Evolutionary conservation across 2,329 filamentous ascomycete species (phyloP).

Genomic region (Fusarium piperis): DNA sequence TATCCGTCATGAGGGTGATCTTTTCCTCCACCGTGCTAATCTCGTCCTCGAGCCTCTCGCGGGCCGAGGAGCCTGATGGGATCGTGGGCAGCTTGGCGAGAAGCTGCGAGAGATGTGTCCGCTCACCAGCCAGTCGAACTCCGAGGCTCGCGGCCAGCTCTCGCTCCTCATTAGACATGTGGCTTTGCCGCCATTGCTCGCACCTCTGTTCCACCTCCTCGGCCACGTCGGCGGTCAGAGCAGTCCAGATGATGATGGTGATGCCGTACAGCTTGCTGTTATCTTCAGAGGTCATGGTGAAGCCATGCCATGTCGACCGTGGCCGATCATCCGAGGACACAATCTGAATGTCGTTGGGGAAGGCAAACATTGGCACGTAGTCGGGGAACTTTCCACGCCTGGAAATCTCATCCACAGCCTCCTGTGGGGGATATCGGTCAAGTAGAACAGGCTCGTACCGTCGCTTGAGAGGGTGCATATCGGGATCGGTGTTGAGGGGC

Average conservation of each 20-base stretch:
- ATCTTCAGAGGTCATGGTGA: slow-evolving; percentile 95
- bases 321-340: slow-evolving; percentile 95
- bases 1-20: slow-evolving; percentile 95
- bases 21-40: slow-evolving; percentile 98
- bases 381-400: slow-evolving; percentile 90
- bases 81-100: slow-evolving; percentile 84
- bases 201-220: slow-evolving; percentile 85
- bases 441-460: slow-evolving; percentile 96
- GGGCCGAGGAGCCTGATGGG: slow-evolving; percentile 80
- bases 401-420: slow-evolving; percentile 80
- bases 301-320: slow-evolving; percentile 97
- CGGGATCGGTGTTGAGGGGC: slow-evolving; percentile 85
- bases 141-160: slow-evolving; percentile 93
- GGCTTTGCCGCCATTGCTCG: slow-evolving; percentile 83
- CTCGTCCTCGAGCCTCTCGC: slow-evolving; percentile 89
- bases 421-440: slow-evolving; percentile 89
- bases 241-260: slow-evolving; percentile 91
- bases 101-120: slow-evolving; percentile 88
- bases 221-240: slow-evolving; percentile 81
- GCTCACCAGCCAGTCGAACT: slow-evolving; percentile 84
- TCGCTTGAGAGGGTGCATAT: slow-evolving; percentile 95
- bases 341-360: slow-evolving; percentile 97
- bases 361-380: slow-evolving; percentile 99
- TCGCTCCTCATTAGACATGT: slow-evolving; percentile 90
- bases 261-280: slow-evolving; percentile 93